A percentile compares a stretch with the other conserved stretches of the same genome.
These are phyloP conservation scores for Cucumis melo DNA, from an alignment of 306 rosid genomes.

Conservation along the genomic window DNA sequence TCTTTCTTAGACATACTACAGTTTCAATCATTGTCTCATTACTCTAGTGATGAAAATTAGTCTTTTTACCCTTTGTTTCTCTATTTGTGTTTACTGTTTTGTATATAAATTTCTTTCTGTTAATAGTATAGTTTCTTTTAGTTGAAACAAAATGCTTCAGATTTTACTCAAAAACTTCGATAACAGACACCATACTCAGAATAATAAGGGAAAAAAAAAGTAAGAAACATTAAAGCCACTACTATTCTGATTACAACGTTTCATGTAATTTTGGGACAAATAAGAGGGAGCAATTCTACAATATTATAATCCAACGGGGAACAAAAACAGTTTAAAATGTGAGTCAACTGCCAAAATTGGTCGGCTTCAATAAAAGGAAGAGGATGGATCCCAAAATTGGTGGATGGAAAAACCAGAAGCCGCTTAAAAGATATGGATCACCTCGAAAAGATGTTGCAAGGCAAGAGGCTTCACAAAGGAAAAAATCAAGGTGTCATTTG, in stretches of 20 bases:
- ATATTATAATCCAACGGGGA: background rate
- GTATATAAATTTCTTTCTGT: background rate
- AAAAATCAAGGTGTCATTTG: too few species aligned
- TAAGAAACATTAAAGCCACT: background rate
- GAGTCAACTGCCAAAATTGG: background rate
- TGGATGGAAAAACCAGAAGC: too few species aligned
- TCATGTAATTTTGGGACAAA: background rate
- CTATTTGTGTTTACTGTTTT: background rate
- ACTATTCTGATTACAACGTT: background rate
- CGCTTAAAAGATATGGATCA: too few species aligned
- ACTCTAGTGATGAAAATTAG: background rate
- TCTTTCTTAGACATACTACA: background rate
- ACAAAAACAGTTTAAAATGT: background rate
- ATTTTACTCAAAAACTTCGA: background rate
- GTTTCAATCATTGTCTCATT: background rate
- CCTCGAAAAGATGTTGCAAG: too few species aligned
- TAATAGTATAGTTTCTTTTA: background rate
- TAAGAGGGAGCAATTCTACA: background rate
- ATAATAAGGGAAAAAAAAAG: background rate
- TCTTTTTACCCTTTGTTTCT: background rate
- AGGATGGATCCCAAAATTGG: too few species aligned
- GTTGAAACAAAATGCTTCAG: too few species aligned
- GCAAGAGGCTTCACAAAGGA: too few species aligned
- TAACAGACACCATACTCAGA: too few species aligned
- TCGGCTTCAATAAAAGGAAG: too few species aligned